Conservation (phyloP, 176 grass and related monocot species). For the Pharus latifolius region DNA sequence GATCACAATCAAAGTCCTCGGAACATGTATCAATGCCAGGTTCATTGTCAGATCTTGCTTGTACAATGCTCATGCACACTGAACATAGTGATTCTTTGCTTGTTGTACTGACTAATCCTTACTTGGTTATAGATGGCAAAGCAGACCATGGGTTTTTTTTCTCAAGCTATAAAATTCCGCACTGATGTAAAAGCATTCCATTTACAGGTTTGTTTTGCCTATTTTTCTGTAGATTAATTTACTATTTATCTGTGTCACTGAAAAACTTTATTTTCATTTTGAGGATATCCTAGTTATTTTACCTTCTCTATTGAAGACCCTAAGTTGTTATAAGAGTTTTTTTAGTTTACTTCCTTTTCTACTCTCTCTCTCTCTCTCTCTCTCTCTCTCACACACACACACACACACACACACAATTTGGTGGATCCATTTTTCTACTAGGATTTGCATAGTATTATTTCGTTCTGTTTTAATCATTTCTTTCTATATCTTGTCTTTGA, state of each 20-base stretch:
- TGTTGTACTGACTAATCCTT: conserved; percentile 6
- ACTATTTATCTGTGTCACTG: background rate
- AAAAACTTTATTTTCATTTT: background rate
- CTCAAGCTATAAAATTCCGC: conserved; percentile 72
- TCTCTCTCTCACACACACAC: no score
- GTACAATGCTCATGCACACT: conserved; percentile 8
- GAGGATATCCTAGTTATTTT: no score
- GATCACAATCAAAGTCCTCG: conserved; percentile 98
- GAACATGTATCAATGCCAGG: conserved; percentile 99
- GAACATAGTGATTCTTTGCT: background rate
- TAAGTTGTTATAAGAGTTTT: no score
- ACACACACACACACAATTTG: no score
- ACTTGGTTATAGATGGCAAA: conserved; percentile 74
- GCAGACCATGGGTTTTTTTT: conserved; percentile 95
- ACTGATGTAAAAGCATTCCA: conserved; percentile 88
- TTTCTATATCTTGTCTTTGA: conserved; percentile 7
- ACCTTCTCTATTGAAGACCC: no score
- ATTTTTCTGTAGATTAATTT: background rate
- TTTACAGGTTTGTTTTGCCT: conserved; percentile 65
- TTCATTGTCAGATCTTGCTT: conserved; percentile 19
- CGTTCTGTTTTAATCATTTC: background rate
- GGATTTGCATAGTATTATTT: no score
- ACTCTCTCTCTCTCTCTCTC: no score
- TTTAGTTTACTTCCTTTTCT: no score
- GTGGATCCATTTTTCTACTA: no score